These are phyloP conservation scores for Batrachochytrium dendrobatidis DNA, from an alignment of 371 early-diverging fungal species.

Conservation along the genomic window DNA sequence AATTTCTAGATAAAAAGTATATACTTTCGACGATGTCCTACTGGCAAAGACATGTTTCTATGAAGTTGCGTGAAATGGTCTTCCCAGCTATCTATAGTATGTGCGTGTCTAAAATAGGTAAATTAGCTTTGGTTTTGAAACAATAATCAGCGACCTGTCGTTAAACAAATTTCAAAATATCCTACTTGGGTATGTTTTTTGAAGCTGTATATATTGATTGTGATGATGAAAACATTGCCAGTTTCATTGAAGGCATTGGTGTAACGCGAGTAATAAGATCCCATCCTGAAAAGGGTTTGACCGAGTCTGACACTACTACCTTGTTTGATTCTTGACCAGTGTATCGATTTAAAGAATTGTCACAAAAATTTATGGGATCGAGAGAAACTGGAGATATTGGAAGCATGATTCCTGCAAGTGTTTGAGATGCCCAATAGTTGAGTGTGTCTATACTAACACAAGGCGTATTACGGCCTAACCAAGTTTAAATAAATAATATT, in stretches of 20 bases:
- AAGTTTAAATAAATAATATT: neutral
- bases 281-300: neutral
- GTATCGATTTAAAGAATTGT: too few relatives aligned
- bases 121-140: neutral
- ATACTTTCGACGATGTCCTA: conserved; percentile 6
- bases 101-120: neutral
- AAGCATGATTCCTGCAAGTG: conserved; percentile 19
- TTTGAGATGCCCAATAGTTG: conserved; percentile 20
- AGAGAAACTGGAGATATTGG: conserved; percentile 16
- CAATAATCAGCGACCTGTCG: too few relatives aligned
- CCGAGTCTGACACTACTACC: too few relatives aligned
- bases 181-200: neutral
- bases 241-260: conserved; percentile 3
- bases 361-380: too few relatives aligned
- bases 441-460: conserved; percentile 18
- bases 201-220: neutral
- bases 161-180: neutral
- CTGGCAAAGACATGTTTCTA: conserved; percentile 6
- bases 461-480: neutral
- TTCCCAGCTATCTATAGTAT: conserved; percentile 10
- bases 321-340: too few relatives aligned
- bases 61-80: conserved; percentile 2
- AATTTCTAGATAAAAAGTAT: neutral
- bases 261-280: conserved; percentile 1
- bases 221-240: neutral